These are phyloP conservation scores for Saccharomyces pastorianus DNA, from an alignment of 1,139 yeast species.

Conservation along the genomic window DNA sequence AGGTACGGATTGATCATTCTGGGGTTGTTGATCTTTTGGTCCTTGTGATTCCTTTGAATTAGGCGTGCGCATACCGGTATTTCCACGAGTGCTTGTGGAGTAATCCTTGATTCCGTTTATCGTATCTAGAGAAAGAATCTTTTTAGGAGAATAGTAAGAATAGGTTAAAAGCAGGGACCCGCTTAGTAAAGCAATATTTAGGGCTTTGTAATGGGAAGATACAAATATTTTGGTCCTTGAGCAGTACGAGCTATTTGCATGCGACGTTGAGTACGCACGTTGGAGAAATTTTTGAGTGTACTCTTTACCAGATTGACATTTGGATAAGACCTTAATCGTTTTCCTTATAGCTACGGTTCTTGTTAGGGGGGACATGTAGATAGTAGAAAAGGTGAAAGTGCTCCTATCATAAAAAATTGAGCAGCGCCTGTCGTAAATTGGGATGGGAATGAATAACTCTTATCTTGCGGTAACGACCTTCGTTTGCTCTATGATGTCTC, in stretches of 20 bases:
- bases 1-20: not conserved
- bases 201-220: constrained; percentile 9
- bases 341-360: constrained; percentile 10
- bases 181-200: constrained; percentile 16
- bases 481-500: not conserved
- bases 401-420: not conserved
- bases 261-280: not conserved
- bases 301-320: constrained; percentile 4
- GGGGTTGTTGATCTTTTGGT: not conserved
- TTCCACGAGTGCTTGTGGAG: constrained; percentile 5
- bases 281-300: not conserved
- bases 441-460: not conserved
- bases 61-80: not conserved
- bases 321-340: constrained; percentile 12
- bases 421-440: not conserved
- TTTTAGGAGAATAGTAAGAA: constrained; percentile 14
- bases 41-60: not conserved
- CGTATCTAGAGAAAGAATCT: constrained; percentile 15
- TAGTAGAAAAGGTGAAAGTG: not conserved
- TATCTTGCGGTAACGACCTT: not conserved
- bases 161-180: constrained; percentile 18
- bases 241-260: not conserved
- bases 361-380: constrained; percentile 10
- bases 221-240: constrained; percentile 4
- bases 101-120: constrained; percentile 19